Evolutionary conservation across 1,284 basidiomycete genomes (phyloP), one percentile per base, ranked within the genome.

Genomic region (Tilletia horrida): DNA sequence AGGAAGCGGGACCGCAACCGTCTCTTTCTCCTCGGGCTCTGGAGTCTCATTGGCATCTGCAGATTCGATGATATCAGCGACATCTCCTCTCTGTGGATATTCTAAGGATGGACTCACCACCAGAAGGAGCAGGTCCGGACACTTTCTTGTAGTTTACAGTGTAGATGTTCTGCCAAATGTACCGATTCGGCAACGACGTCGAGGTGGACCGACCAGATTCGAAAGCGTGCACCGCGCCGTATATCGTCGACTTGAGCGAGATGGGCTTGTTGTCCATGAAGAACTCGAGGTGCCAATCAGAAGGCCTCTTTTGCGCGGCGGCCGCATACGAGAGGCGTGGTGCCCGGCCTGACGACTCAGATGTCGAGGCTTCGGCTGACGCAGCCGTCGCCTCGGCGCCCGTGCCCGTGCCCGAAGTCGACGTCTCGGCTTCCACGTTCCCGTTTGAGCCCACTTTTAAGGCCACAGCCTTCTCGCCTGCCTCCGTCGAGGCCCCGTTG

Each of bases 241-340:
- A 98, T 67, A 99, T 89, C 0, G 96, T 98, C 69, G 95, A 86
- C 79, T 93, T 90, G 69, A 95, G 84, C 0, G 89, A 88, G 27
- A 98, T 84, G 16, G 87, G 84, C 68, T 91, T 88, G 67, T 91
- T 92, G 75, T 92, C 91, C 86, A 97, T 90, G 21, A 88, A 90
- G 82, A 99, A 98, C 81, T 94, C 91, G 61, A 98, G 87, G 81
- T 98, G 94, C 92, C 93, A 99, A 78, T 98, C 94, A 25, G 87
- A 88, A 0, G 93, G 92, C 78, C 92, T 91, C 1, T 92, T 85
- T 83, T 95, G 97, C 71, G 97, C 85, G 3, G 93, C 94, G 1
- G 93, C 89, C 21, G 96, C 93, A 81, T 99, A 98, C 1, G 95
- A 97, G 0, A 69, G 66, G 86, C 73, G 67, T 69, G 78, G 71